phyloP scores from a whole-genome alignment of 768 basidiomycete species.

The Russula emetica region DNA sequence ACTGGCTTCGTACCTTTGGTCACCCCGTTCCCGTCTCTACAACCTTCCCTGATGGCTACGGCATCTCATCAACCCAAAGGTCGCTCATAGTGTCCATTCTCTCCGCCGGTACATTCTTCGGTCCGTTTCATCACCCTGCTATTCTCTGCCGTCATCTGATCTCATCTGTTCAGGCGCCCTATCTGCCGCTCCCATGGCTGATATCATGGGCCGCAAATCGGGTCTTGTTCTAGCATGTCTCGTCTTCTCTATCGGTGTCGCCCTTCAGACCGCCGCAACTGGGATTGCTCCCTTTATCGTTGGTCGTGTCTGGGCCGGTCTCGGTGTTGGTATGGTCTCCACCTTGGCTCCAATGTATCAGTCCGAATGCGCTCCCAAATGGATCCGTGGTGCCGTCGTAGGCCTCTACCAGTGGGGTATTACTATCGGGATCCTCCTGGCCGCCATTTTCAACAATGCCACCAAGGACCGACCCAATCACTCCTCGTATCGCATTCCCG shows the following conservation, averaged over 20 bases:
- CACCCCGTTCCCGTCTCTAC: conserved; percentile 28
- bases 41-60: conserved; percentile 29
- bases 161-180: conserved; percentile 43
- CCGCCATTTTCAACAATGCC: conserved; percentile 50
- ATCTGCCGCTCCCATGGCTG: conserved; percentile 50
- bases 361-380: conserved; percentile 26
- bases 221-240: conserved; percentile 46
- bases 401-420: conserved; percentile 66
- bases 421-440: conserved; percentile 61
- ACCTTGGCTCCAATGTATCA: conserved; percentile 36
- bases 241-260: conserved; percentile 60
- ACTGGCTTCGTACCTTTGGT: conserved; percentile 54
- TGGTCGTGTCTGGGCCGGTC: conserved; percentile 64
- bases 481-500: conserved; percentile 64
- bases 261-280: conserved; percentile 57
- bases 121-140: conserved; percentile 29
- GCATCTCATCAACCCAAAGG: conserved; percentile 41
- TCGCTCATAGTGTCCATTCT: conserved; percentile 65
- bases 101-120: conserved; percentile 87
- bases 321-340: conserved; percentile 78
- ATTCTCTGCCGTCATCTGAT: conserved; percentile 8
- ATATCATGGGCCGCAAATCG: conserved; percentile 47
- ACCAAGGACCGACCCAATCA: conserved; percentile 16
- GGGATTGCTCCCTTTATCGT: conserved; percentile 55
- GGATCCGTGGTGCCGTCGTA: conserved; percentile 64